Conservation (phyloP, 352 stramenopile species). For the Phytophthora cryptogea region DNA sequence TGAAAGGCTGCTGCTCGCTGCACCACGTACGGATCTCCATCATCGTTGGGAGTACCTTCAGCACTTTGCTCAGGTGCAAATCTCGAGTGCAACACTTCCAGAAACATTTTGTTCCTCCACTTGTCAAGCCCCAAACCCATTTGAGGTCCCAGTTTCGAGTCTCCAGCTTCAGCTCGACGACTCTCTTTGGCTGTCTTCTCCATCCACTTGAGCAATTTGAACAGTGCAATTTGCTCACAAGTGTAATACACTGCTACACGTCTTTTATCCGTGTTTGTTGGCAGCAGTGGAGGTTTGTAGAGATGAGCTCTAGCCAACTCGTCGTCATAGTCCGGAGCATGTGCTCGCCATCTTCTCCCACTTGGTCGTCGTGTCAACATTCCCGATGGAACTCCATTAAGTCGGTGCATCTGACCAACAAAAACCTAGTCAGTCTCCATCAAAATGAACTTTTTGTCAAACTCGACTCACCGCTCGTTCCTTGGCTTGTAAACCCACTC, state of each 20-base stretch:
- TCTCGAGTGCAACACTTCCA: conserved; percentile 70
- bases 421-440: conserved; percentile 14
- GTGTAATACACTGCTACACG: conserved; percentile 72
- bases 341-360: conserved; percentile 34
- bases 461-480: conserved; percentile 23
- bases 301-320: conserved; percentile 37
- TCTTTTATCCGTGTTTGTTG: conserved; percentile 43
- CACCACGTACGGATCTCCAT: conserved; percentile 6
- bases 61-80: conserved; percentile 12
- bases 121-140: conserved; percentile 12
- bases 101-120: conserved; percentile 75
- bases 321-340: conserved; percentile 47
- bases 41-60: neutral
- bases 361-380: conserved; percentile 29
- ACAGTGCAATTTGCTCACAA: conserved; percentile 70
- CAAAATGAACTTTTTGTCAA: neutral
- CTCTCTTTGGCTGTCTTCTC: conserved; percentile 35
- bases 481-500: conserved; percentile 26
- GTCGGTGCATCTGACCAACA: conserved; percentile 22
- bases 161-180: conserved; percentile 17
- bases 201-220: conserved; percentile 78
- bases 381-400: conserved; percentile 15
- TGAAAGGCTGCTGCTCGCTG: conserved; percentile 28
- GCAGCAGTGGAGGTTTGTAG: conserved; percentile 36
- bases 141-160: conserved; percentile 6